Evolutionary conservation across 352 stramenopile species (phyloP).

Genomic region (Globisporangium irregulare): DNA sequence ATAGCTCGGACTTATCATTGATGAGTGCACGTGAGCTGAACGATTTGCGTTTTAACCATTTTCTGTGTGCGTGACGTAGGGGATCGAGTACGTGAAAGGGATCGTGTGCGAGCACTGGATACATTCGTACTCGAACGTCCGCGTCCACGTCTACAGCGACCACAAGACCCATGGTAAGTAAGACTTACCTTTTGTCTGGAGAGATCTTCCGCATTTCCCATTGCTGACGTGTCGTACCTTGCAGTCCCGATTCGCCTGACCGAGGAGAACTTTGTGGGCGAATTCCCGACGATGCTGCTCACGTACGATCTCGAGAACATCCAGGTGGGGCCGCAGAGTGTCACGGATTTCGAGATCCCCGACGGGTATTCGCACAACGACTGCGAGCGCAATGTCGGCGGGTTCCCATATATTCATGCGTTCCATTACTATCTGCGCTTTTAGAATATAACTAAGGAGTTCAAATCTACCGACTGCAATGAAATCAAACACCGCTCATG

Average conservation of each 20-base stretch:
- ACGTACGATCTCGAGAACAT: constrained; percentile 65
- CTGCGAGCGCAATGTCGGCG: constrained; percentile 52
- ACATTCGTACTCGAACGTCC: constrained; percentile 43
- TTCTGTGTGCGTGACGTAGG: constrained; percentile 25
- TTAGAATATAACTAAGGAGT: constrained; percentile 20
- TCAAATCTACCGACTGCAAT: constrained; percentile 1
- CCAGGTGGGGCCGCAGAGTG: constrained; percentile 44
- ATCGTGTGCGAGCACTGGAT: constrained; percentile 67
- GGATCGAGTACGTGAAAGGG: constrained; percentile 51
- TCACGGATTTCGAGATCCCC: constrained; percentile 47
- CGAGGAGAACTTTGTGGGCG: constrained; percentile 50
- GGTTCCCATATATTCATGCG: constrained; percentile 77
- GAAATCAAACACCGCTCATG: not conserved
- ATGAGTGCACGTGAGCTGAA: not conserved
- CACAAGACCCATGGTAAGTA: constrained; percentile 32
- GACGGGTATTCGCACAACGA: constrained; percentile 55
- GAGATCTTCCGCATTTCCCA: not conserved
- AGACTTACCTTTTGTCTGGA: not conserved
- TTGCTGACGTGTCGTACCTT: not conserved
- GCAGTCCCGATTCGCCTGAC: constrained; percentile 65
- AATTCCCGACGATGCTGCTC: constrained; percentile 45
- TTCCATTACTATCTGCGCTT: constrained; percentile 77
- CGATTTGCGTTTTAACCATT: not conserved
- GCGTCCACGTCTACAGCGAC: constrained; percentile 62
- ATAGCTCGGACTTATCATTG: not conserved